Conservation (phyloP, 345 rosid genomes). For the Cardiospermum halicacabum region DNA sequence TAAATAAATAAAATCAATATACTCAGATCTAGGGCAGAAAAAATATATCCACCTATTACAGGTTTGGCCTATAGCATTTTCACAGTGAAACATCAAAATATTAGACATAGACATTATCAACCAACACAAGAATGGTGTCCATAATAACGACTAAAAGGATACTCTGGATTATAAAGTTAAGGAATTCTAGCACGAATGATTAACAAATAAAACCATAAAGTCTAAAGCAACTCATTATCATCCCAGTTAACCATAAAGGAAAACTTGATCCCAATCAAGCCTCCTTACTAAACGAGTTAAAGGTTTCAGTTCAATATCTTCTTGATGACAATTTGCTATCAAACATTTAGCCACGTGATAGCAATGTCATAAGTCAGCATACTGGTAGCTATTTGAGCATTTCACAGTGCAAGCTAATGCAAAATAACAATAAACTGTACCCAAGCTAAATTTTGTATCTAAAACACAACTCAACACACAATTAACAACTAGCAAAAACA, state of each 20-base stretch:
- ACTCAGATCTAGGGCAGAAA: background rate
- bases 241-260: background rate
- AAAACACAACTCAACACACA: background rate
- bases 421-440: background rate
- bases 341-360: background rate
- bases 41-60: background rate
- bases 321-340: background rate
- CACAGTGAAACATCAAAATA: background rate
- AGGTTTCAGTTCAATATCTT: background rate
- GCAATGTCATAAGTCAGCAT: background rate
- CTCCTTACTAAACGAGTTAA: background rate
- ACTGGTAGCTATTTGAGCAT: background rate
- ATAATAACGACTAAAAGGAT: background rate
- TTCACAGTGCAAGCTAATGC: background rate
- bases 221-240: constrained; percentile 1
- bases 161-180: background rate
- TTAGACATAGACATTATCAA: background rate
- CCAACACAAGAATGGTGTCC: no score
- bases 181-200: background rate
- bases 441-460: background rate
- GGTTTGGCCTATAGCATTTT: background rate
- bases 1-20: background rate
- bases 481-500: background rate
- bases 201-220: background rate
- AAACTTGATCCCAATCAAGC: background rate